Evolutionary conservation across 805 yeast genomes (phyloP).

Genomic region (Scheffersomyces stipitis): DNA sequence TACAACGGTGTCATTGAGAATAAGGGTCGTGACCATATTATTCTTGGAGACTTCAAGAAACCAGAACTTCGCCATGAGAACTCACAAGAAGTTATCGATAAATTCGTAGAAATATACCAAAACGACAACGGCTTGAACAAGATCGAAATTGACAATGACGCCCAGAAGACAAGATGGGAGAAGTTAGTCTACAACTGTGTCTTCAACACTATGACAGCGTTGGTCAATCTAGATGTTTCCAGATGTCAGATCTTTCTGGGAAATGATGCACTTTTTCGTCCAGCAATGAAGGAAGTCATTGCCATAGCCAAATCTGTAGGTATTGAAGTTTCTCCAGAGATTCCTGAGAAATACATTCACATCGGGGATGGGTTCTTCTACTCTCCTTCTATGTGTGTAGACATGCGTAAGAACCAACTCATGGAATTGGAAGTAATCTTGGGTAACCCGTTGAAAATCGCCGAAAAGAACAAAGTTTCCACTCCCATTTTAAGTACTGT

Average conservation of each 20-base stretch:
- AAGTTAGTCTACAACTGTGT: conserved; percentile 38
- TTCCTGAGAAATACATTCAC: conserved; percentile 51
- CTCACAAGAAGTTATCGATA: conserved; percentile 12
- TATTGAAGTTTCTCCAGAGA: conserved; percentile 48
- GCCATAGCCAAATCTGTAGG: conserved; percentile 72
- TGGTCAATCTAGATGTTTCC: conserved; percentile 32
- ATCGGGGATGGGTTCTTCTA: conserved; percentile 46
- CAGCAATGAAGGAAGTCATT: conserved; percentile 68
- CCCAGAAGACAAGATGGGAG: conserved; percentile 37
- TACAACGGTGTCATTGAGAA: conserved; percentile 15
- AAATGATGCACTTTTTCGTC: conserved; percentile 34
- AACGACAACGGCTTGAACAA: conserved; percentile 23
- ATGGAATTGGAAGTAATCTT: conserved; percentile 40
- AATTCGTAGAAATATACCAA: conserved; percentile 28
- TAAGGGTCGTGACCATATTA: conserved; percentile 15
- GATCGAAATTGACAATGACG: conserved; percentile 27
- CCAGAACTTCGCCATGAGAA: conserved; percentile 4
- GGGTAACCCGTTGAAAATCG: conserved; percentile 41
- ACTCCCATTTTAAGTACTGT: conserved; percentile 62
- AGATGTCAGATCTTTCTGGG: conserved; percentile 36
- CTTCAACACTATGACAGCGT: conserved; percentile 34
- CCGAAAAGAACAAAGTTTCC: conserved; percentile 34
- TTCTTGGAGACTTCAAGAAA: conserved; percentile 17
- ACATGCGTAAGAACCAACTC: conserved; percentile 34
- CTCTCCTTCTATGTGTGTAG: conserved; percentile 43